Evolutionary conservation across 805 yeast species (phyloP), one percentile per base, ranked within the genome.

Genomic region (Cyberlindnera maclurae): DNA sequence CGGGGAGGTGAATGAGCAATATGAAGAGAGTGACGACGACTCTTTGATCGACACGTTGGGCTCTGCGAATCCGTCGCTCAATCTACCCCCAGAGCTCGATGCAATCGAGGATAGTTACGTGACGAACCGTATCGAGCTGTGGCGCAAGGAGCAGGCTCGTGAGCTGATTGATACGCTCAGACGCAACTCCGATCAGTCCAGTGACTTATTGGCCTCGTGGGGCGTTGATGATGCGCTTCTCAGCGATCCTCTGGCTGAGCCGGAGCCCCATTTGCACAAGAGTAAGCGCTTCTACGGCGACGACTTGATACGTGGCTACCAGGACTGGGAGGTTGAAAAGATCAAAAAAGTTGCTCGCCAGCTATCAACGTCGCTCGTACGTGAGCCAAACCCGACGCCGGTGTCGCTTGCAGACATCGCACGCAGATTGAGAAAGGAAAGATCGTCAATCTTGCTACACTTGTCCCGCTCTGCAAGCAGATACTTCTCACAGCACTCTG

Each of bases 191-290:
- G 29, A 43, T 12, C 31, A 43, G 2, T 24, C 44, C 3, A 34
- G 43, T 15, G 34, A 18, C 16, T 36, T 57, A 2, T 38, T 59
- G n/a, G 54, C 54, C 3, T 58, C 63, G 1, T 60, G 64, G 64
- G 64, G 63, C 16, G 57, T 57, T 37, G 63, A 57, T 29, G 58
- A 58, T 22, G 39, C 47, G 9, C 18, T 45, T 31, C 18, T 31
- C 4, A 15, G 9, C 15, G 34, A 15, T 6, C 15, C 22, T 31
- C 13, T 11, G 6, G 12, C 22, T 16, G 31, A n/a, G 34, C 29
- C 5, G 24, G 33, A 15, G 28, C 16, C 9, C 29, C 29, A 22
- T 33, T 15, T 22, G 34, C 34, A 16, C 22, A 31, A 13, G 39
- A 44, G 34, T 15, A 51, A 50, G 32, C 42, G 56, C 31, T 55